Conservation (phyloP, 1,139 yeast genomes). For the Blastobotrys capitulatus region DNA sequence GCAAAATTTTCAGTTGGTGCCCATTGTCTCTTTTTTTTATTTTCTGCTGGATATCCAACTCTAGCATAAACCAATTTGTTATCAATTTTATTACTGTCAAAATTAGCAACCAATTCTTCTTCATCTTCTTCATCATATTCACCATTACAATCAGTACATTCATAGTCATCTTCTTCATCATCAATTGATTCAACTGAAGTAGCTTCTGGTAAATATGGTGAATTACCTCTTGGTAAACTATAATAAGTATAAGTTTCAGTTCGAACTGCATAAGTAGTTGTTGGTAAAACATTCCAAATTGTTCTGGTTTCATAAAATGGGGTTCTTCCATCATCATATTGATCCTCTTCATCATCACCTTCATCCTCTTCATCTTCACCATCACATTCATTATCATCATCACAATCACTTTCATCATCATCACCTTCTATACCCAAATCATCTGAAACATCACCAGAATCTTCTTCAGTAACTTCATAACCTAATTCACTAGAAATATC, state of each 20-base stretch:
- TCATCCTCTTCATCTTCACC: background rate
- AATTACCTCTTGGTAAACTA: background rate
- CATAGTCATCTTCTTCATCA: background rate
- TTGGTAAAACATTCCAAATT: background rate
- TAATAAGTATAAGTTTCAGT: background rate
- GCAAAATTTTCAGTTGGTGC: background rate
- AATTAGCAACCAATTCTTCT: background rate
- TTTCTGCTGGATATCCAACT: background rate
- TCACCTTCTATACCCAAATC: background rate
- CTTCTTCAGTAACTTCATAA: background rate
- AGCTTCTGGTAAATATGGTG: background rate
- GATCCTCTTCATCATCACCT: background rate
- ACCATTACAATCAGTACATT: background rate
- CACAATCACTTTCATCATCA: background rate
- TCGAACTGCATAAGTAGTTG: background rate
- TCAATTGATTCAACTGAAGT: background rate
- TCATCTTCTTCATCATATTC: background rate
- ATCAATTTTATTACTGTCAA: background rate
- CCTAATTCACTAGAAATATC: background rate
- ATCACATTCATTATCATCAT: background rate
- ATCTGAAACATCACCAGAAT: background rate
- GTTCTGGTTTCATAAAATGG: background rate
- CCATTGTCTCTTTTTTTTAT: background rate
- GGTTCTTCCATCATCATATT: background rate
- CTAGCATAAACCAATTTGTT: no score